Evolutionary conservation across 75 land plant species (phyloP), one percentile per base, ranked within the genome.

Genomic region (Pinus tabuliformis): DNA sequence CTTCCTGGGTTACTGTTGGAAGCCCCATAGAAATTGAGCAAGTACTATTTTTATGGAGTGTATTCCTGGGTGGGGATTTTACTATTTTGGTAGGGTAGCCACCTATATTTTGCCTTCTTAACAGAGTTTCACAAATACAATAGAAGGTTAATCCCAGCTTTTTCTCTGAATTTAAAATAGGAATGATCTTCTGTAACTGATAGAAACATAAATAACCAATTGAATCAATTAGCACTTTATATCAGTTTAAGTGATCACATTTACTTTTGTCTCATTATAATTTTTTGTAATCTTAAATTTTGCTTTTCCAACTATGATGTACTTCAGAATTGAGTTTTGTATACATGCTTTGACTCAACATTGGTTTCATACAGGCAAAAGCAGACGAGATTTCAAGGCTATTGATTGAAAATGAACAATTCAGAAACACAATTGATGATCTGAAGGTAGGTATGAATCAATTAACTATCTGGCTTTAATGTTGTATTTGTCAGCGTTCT

Each of bases 311-410:
- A 5, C 18, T 56, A 73, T 73, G 7, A 37, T 21, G 18, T 58
- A 78, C 7, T 8, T 78, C 54, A 63, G 15, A 17, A 58, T 3
- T 36, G 56, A 11, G 22, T 24, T 83, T 49, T 21, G 30, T 18
- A 22, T 57, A 49, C 54, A 49, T 49, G 52, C 54, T 49, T 61
- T 66, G 77, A 57, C 75, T 26, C 16, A 57, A 73, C 18, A 24
- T 3, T 52, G 45, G 57, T 39, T 71, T 42, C n/a, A 66, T 76
- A 74, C 86, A 94, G 98, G 87, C 88, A 33, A 94, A 96, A 76
- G 99, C 99, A 72, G 98, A 96, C 83, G 98, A 94, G 62, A 90
- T 96, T 76, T 89, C 98, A 74, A 91, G 89, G 79, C 49, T 96
- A 75, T 84, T 92, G 90, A 83, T 87, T 80, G 99, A 96, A 83